These are phyloP conservation scores for Camellia granthamiana DNA, from an alignment of 148 eudicot species.

Conservation along the genomic window DNA sequence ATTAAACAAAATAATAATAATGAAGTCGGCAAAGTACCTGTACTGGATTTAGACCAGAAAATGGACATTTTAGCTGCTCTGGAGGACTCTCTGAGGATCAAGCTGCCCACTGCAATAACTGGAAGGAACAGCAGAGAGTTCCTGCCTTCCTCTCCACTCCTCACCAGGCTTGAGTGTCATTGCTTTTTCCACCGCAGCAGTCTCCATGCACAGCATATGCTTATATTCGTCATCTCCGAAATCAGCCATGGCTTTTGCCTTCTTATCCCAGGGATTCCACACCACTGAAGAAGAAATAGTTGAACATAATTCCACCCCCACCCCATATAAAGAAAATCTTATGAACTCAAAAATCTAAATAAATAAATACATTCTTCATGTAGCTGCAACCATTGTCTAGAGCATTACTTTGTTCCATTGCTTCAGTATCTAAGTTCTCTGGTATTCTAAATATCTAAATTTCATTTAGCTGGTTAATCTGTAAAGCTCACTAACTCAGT, in stretches of 20 bases:
- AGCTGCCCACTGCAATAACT: too few relatives aligned
- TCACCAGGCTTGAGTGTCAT: conserved; percentile 87
- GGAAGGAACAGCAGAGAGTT: too few relatives aligned
- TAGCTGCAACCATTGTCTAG: background rate
- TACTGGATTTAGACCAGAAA: too few relatives aligned
- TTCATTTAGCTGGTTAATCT: background rate
- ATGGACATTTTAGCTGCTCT: too few relatives aligned
- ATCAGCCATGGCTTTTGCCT: conserved; percentile 83
- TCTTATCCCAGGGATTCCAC: conserved; percentile 98
- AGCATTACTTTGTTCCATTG: background rate
- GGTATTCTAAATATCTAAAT: background rate
- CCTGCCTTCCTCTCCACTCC: too few relatives aligned
- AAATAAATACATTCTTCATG: background rate
- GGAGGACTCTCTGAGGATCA: too few relatives aligned
- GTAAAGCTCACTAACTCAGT: background rate
- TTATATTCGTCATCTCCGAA: conserved; percentile 89
- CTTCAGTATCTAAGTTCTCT: background rate
- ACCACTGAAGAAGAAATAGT: conserved; percentile 47
- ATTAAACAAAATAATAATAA: too few relatives aligned
- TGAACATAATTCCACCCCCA: background rate
- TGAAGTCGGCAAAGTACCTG: too few relatives aligned
- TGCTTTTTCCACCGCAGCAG: conserved; percentile 84
- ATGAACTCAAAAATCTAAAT: background rate
- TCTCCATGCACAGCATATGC: conserved; percentile 87
- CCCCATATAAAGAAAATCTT: background rate